Conservation (phyloP, 176 grass and related monocot genomes). For the Eragrostis curvula region DNA sequence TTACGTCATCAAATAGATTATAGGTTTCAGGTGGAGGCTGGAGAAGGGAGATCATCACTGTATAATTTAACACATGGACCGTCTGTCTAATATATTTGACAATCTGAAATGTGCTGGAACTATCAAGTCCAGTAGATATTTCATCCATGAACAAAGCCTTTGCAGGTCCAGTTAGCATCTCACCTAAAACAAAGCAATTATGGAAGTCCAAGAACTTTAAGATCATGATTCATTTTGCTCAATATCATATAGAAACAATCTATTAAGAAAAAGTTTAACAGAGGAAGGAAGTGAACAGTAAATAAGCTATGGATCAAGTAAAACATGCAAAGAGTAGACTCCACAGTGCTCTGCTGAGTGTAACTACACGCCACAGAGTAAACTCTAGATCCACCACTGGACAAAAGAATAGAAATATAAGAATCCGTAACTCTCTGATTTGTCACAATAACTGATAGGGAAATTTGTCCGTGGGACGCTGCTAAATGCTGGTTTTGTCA, state of each 20-base stretch:
- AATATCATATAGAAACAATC: constrained; percentile 2
- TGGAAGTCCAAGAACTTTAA: constrained; percentile 21
- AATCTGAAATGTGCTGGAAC: constrained; percentile 76
- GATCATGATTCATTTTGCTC: constrained; percentile 6
- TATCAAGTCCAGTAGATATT: constrained; percentile 84
- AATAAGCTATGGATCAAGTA: neutral
- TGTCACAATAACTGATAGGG: constrained; percentile 17
- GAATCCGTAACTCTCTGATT: neutral
- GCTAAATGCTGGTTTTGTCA: too few species aligned
- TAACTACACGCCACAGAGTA: neutral
- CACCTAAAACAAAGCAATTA: constrained; percentile 42
- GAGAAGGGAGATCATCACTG: constrained; percentile 70
- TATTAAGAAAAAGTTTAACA: neutral
- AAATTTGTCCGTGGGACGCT: too few species aligned
- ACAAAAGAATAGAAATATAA: constrained; percentile 14
- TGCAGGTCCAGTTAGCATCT: constrained; percentile 75
- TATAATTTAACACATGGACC: constrained; percentile 69
- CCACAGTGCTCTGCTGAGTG: neutral
- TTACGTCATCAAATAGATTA: constrained; percentile 69
- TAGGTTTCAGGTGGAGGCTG: constrained; percentile 81
- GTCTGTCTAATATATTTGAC: constrained; percentile 63
- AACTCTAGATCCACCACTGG: neutral
- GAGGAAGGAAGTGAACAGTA: neutral
- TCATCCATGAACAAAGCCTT: constrained; percentile 82
- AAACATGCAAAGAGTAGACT: neutral